These are phyloP conservation scores for Eucalyptus camaldulensis DNA, from an alignment of 345 rosid genomes.

Conservation along the genomic window DNA sequence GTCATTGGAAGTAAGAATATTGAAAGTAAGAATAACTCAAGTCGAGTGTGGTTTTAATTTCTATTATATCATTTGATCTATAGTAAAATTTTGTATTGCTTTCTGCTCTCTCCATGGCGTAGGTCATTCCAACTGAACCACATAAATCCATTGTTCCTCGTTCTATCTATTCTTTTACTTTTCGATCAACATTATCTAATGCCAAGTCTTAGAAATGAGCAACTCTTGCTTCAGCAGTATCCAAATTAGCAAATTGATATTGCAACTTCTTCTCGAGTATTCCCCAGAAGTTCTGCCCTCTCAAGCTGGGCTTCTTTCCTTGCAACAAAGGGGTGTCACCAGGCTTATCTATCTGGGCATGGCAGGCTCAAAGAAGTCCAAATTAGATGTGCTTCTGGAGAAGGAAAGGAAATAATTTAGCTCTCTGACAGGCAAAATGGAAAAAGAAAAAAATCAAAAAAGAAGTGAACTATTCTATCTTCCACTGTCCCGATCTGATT, in stretches of 20 bases:
- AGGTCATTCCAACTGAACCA: rapidly evolving
- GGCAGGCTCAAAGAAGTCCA: not conserved
- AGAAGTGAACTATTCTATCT: not conserved
- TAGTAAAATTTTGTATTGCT: not conserved
- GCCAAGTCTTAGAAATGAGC: not conserved
- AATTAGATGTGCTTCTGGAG: not conserved
- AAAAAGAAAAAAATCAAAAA: not conserved
- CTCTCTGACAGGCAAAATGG: not conserved
- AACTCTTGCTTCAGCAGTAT: not conserved
- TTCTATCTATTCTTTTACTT: not conserved
- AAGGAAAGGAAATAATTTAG: not conserved
- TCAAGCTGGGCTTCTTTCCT: not conserved
- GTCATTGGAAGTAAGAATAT: not conserved
- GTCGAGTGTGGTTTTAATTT: not conserved
- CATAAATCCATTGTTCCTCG: rapidly evolving
- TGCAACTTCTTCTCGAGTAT: not conserved
- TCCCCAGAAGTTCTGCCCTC: not conserved
- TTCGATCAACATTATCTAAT: not conserved
- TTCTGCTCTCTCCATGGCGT: rapidly evolving
- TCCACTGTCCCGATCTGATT: not conserved
- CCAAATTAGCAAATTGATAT: not conserved
- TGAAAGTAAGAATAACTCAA: not conserved
- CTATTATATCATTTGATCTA: not conserved
- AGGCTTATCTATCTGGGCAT: not conserved
- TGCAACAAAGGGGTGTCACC: not conserved